Base-by-base conservation (phyloP, 306 rosid species). In the Vigna radiata region DNA sequence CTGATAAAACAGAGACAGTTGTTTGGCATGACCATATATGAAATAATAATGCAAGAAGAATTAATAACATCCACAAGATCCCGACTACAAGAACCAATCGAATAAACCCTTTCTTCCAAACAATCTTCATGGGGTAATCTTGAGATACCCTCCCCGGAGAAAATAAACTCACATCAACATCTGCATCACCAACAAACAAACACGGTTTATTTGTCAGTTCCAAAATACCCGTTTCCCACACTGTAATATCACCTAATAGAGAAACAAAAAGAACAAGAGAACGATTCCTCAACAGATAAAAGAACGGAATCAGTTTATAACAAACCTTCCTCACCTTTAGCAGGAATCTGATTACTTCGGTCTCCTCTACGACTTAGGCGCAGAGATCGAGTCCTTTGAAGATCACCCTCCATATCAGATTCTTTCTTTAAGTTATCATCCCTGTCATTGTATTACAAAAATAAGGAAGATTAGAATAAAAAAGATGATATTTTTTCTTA, bases 11-110 rank as follows among this genome's bases (percentile, higher is more conserved):
- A 47, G 94, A 82, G 72, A 96, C 73, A 46, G 97, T 86, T 65
- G 98, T 83, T 54, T 88, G 97, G 84, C 98, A 95, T 46, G 97
- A 92, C 98, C 98, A 95, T 23, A 95, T 75, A 79, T 95, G 98
- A 63, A 92, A 87, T 86, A 92, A 78, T 39, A 90, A 83, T 17
- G 98, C 98, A 37, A 84, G 69, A 70, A 95, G 98, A 90, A 92
- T 89, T 44, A 95, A 82, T 25, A 95, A 68, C 93, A 92, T 87
- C 99, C 97, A 95, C 87, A 92, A 86, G 83, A 95, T 92, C 68
- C 97, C 98, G 53, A 82, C 85, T 13, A 95, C 94, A 55, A 95
- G 90, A 86, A 92, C 84, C 88, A 92, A 85, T 66, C 97, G 88
- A 87, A 95, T 82, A 68, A 92, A 87, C 25, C 99, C 99, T 79